Percentiles rank a stretch among this genome's conserved stretches.
Evolutionary conservation across 345 rosid species (phyloP).

Genomic region (Gossypium australe): DNA sequence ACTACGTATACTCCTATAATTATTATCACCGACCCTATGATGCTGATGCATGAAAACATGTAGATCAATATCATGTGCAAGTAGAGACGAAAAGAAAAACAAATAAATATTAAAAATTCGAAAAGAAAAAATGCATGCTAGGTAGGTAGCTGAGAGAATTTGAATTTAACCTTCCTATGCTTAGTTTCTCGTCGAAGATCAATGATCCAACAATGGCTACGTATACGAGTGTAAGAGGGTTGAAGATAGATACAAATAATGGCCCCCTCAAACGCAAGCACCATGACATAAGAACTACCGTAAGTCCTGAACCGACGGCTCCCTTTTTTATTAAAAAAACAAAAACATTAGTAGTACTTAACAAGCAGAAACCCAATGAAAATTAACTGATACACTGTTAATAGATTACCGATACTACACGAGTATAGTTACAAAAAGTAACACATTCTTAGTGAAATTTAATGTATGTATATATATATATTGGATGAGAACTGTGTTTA

Average conservation of each 20-base stretch:
- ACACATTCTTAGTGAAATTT: too few relatives aligned
- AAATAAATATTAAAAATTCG: not conserved
- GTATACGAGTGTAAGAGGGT: not conserved
- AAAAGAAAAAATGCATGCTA: not conserved
- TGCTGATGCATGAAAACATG: not conserved
- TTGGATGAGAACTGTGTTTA: constrained; percentile 3
- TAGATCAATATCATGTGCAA: not conserved
- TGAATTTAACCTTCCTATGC: constrained; percentile 2
- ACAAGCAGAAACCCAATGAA: too few relatives aligned
- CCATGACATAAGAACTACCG: constrained; percentile 1
- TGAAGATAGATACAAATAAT: constrained; percentile 9
- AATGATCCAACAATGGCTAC: constrained; percentile 4
- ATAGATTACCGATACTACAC: too few relatives aligned
- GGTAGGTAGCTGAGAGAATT: not conserved
- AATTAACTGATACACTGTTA: too few relatives aligned
- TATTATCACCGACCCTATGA: constrained; percentile 6
- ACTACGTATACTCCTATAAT: not conserved
- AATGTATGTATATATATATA: too few relatives aligned
- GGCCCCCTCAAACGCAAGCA: constrained; percentile 9
- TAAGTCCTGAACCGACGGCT: not conserved
- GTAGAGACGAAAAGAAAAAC: not conserved
- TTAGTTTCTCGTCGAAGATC: constrained; percentile 4
- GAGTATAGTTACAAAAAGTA: too few relatives aligned
- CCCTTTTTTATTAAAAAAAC: not conserved
- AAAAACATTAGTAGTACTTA: too few relatives aligned